A percentile compares a stretch with the other conserved stretches of the same genome.
Evolutionary conservation across 1,284 basidiomycete genomes (phyloP).

Genomic region (Naganishia albida): DNA sequence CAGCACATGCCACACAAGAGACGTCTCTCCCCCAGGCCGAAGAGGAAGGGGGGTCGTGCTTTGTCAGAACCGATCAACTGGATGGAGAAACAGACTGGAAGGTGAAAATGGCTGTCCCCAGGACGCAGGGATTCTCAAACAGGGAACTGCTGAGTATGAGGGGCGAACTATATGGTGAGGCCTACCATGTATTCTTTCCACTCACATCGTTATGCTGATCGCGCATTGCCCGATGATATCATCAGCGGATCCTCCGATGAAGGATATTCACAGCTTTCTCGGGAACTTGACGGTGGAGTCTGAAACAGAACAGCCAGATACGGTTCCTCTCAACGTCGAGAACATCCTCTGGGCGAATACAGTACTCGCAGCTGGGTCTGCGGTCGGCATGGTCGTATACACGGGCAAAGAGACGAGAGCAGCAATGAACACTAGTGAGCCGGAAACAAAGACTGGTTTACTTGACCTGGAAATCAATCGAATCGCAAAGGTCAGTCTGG

Average conservation of each 20-base stretch:
- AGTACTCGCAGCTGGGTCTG: constrained; percentile 90
- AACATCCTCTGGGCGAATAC: constrained; percentile 98
- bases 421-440: constrained; percentile 99
- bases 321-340: constrained; percentile 83
- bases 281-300: constrained; percentile 78
- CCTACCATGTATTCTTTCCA: too few species aligned
- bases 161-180: constrained; percentile 78
- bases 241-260: constrained; percentile 86
- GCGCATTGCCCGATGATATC: constrained; percentile 9
- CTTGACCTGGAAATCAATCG: constrained; percentile 93
- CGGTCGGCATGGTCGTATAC: constrained; percentile 89
- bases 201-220: too few species aligned
- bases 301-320: constrained; percentile 59
- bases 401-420: constrained; percentile 93
- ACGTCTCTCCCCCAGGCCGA: constrained; percentile 43
- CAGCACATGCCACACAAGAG: not conserved
- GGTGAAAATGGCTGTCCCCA: constrained; percentile 80
- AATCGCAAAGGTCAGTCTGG: constrained; percentile 75
- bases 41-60: constrained; percentile 76
- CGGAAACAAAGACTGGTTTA: constrained; percentile 89
- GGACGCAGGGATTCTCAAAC: constrained; percentile 73
- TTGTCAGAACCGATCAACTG: constrained; percentile 95
- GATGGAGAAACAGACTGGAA: constrained; percentile 99
- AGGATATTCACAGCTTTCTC: constrained; percentile 95
- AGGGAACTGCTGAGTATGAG: constrained; percentile 72